Evolutionary conservation across 2,329 filamentous ascomycete species (phyloP), one percentile per base, ranked within the genome.

Genomic region (Xylariales sp.): DNA sequence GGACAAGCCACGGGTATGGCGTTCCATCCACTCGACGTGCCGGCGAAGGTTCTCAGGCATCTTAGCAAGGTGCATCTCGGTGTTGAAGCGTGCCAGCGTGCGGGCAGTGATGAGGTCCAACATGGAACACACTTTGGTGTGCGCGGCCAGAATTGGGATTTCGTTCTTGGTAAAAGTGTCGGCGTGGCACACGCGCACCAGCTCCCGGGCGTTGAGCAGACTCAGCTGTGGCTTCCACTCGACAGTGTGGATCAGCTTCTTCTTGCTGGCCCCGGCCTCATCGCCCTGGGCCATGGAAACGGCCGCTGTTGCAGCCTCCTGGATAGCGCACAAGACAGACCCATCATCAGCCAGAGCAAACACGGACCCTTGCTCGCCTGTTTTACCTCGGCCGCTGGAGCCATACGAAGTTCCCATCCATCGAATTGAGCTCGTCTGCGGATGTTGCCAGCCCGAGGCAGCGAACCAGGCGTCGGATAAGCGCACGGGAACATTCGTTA

Each of bases 141-240:
- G 24, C 24, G 8, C n/a, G 24, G n/a, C 8, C 24, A 27, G n/a
- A n/a, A 27, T 27, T n/a, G 8, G 24, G n/a, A 27, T 27, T 27
- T 27, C 24, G 24, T 27, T n/a, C 8, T n/a, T 8, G 24, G 24
- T 27, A 27, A n/a, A n/a, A n/a, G n/a, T n/a, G n/a, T n/a, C n/a
- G n/a, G n/a, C n/a, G n/a, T n/a, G n/a, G n/a, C n/a, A n/a, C n/a
- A n/a, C 37, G 2, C 33, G 29, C 5, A 32, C 38, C 7, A 66
- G 47, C 42, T 64, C 53, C 29, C 55, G 19, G 8, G 50, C 48
- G 12, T 48, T 44, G 11, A 66, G 49, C n/a, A 64, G 31, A 48
- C 60, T 62, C 15, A 66, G 48, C 38, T 66, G 60, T 1, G 63
- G 64, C 44, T 62, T 61, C 63, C 63, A 67, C 19, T 62, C 57